These are phyloP conservation scores for Ascoidea rubescens DNA, from an alignment of 805 yeast genomes.

Conservation along the genomic window DNA sequence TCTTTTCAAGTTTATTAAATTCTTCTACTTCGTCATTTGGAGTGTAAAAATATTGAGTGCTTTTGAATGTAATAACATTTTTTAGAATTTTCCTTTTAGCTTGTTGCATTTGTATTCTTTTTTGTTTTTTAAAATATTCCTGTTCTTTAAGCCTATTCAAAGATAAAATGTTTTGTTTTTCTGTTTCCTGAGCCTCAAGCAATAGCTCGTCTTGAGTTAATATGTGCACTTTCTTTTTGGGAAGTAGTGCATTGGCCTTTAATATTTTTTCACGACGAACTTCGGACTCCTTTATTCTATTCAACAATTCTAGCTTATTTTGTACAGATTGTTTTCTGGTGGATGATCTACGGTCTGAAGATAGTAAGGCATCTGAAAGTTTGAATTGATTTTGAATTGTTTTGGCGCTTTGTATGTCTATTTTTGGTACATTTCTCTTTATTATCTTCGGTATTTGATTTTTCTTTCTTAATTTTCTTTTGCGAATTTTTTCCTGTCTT, in stretches of 20 bases:
- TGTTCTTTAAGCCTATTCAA: slow-evolving; percentile 70
- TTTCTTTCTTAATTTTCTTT: slow-evolving; percentile 18
- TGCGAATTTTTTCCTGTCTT: slow-evolving; percentile 15
- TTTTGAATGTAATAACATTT: slow-evolving; percentile 40
- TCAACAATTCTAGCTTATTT: slow-evolving; percentile 66
- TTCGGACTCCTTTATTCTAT: slow-evolving; percentile 60
- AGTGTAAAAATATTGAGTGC: slow-evolving; percentile 35
- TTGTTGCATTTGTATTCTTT: slow-evolving; percentile 57
- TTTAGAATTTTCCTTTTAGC: slow-evolving; percentile 49
- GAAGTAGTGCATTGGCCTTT: slow-evolving; percentile 17
- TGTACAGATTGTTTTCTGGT: slow-evolving; percentile 67
- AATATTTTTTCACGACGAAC: slow-evolving; percentile 28
- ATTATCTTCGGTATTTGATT: slow-evolving; percentile 21
- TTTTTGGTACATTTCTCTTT: slow-evolving; percentile 14
- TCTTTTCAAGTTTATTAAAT: slow-evolving; percentile 21
- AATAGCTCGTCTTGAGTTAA: slow-evolving; percentile 60
- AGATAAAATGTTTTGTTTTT: slow-evolving; percentile 58
- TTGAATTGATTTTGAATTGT: not conserved
- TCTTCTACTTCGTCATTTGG: slow-evolving; percentile 52
- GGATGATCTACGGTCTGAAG: slow-evolving; percentile 50
- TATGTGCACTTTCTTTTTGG: slow-evolving; percentile 15
- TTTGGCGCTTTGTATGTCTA: slow-evolving; percentile 17
- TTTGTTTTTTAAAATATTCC: slow-evolving; percentile 67
- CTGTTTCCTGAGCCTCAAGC: slow-evolving; percentile 82
- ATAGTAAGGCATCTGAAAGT: slow-evolving; percentile 35